Conservation (phyloP, 1,284 basidiomycete genomes). For the Takashimella koratensis region DNA sequence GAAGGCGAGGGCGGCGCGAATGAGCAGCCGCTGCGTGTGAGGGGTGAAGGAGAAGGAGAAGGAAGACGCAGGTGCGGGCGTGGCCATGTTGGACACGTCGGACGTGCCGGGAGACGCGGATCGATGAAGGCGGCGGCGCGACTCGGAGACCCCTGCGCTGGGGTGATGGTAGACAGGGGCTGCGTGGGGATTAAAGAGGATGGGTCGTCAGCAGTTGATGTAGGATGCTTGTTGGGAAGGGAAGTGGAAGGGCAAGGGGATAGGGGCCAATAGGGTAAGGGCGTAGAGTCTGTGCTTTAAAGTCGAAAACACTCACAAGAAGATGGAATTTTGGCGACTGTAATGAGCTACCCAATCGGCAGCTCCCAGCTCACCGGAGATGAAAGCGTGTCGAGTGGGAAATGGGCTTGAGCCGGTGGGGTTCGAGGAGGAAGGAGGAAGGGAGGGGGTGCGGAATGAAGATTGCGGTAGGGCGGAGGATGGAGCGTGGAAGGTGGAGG, state of each 20-base stretch:
- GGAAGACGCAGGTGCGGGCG: conserved; percentile 8
- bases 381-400: too few relatives aligned
- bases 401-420: too few relatives aligned
- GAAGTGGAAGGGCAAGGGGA: neutral
- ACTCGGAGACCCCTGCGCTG: conserved; percentile 29
- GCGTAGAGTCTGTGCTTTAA: neutral
- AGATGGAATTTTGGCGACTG: conserved; percentile 19
- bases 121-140: conserved; percentile 24
- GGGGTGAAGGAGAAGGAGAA: conserved; percentile 30
- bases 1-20: conserved; percentile 40
- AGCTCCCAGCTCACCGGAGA: neutral
- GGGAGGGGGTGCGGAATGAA: too few relatives aligned
- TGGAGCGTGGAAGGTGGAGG: too few relatives aligned
- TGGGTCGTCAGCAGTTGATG: neutral
- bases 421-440: too few relatives aligned
- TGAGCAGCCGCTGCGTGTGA: conserved; percentile 37
- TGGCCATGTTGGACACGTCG: conserved; percentile 29
- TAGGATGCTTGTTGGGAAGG: neutral
- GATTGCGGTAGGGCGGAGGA: too few relatives aligned
- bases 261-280: neutral
- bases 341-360: conserved; percentile 9
- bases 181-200: neutral
- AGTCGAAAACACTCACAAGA: conserved; percentile 13
- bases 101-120: conserved; percentile 18
- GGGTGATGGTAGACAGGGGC: conserved; percentile 17